Base-by-base conservation (phyloP, 2,329 filamentous ascomycete genomes). In the Trichoderma koningiopsis region DNA sequence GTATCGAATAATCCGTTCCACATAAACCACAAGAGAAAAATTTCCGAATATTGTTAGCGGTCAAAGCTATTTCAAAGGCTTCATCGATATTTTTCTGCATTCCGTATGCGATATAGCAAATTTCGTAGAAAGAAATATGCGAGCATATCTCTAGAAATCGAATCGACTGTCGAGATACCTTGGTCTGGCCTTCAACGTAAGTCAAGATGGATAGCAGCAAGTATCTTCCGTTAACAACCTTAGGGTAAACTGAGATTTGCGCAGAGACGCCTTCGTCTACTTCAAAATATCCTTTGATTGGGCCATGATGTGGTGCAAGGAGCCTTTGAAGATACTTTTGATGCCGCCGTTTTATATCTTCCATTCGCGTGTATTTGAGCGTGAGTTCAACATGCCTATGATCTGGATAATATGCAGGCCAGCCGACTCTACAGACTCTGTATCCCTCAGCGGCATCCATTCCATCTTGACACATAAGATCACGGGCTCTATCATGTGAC, bases 161-260 rank as follows among this genome's bases (percentile, higher is more conserved):
- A 24, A 49, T 49, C 22, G 47, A 27, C 2, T 6, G 1, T n/a
- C 16, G 14, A 14, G 40, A 47, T 16, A 68, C n/a, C n/a, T 59
- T 61, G 5, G 24, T 16, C 19, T 11, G 11, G 8, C 7, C 40
- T 13, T 33, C 22, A 2, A 19, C 16, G 6, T 62, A 71, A n/a
- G 27, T 49, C 13, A 40, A 63, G 3, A 57, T 49, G 35, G 68
- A n/a, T 5, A 29, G 29, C 19, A 72, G 35, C 27, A 73, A n/a
- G n/a, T 67, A 71, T n/a, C 70, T 70, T 19, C 65, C 71, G 0
- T 64, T 14, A n/a, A 67, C 70, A 11, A 73, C 52, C 31, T 67
- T 70, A 6, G 69, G 67, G 16, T 53, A 68, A 8, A 29, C 40
- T 2, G 49, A 72, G 5, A 35, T 52, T 13, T 19, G 4, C 3